Percentiles rank a stretch among this genome's conserved stretches.
Evolutionary conservation across 176 grass and related monocot species (phyloP).

Genomic region (Eragrostis curvula): DNA sequence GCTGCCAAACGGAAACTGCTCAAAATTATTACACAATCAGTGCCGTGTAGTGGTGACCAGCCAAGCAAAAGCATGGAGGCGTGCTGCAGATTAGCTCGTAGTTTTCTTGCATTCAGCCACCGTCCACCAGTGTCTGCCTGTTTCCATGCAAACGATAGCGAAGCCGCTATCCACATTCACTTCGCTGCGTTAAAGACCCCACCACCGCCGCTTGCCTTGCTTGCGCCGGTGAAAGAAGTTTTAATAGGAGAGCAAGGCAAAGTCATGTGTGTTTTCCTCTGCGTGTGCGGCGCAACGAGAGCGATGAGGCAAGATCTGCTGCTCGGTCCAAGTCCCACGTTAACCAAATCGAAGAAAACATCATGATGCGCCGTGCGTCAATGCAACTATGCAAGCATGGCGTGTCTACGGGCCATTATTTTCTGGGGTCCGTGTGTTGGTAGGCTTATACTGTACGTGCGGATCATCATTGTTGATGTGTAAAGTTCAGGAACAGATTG

Average conservation of each 20-base stretch:
- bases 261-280: not conserved
- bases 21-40: not conserved
- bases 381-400: not conserved
- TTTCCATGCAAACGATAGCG: not conserved
- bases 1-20: not conserved
- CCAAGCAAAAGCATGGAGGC: not conserved
- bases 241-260: conserved; percentile 8
- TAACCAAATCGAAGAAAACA: conserved; percentile 39
- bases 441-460: not conserved
- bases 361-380: not conserved
- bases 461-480: not conserved
- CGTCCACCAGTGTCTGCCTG: conserved; percentile 36
- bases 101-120: conserved; percentile 22
- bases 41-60: not conserved
- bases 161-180: conserved; percentile 29
- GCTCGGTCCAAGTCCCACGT: conserved; percentile 37
- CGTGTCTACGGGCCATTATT: not conserved
- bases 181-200: conserved; percentile 19
- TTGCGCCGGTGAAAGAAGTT: conserved; percentile 29
- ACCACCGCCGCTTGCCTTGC: conserved; percentile 36
- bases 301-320: not conserved
- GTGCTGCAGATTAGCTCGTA: not conserved
- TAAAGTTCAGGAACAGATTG: no score
- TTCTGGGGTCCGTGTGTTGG: not conserved
- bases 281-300: not conserved